A percentile compares a stretch with the other conserved stretches of the same genome.
phyloP scores from a whole-genome alignment of 2,329 filamentous ascomycete genomes.

The Emmonsiellopsis sp. region DNA sequence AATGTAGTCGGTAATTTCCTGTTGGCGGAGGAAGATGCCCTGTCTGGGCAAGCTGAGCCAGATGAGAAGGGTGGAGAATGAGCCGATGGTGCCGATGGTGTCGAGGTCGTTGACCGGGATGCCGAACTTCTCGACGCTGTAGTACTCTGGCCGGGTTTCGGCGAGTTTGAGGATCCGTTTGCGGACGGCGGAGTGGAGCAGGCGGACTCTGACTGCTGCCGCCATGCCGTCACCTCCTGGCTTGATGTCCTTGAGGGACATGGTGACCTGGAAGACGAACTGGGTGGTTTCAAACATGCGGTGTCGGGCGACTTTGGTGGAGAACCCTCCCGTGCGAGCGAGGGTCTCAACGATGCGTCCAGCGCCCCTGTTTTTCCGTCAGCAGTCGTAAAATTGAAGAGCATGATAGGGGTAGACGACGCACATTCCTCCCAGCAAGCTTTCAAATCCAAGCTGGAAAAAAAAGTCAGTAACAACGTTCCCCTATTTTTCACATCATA shows the following conservation, averaged over 20 bases:
- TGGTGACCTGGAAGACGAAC: slow-evolving; percentile 63
- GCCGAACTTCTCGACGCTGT: slow-evolving; percentile 49
- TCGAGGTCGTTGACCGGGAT: slow-evolving; percentile 70
- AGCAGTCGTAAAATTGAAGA: not conserved
- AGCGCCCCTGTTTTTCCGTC: slow-evolving; percentile 44
- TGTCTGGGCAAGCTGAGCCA: slow-evolving; percentile 64
- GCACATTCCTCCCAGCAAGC: not conserved
- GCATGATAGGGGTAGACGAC: not conserved
- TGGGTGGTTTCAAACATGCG: slow-evolving; percentile 66
- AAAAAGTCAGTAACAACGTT: not conserved
- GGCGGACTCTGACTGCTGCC: slow-evolving; percentile 57
- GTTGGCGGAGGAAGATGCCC: slow-evolving; percentile 54
- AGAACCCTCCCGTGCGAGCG: slow-evolving; percentile 65
- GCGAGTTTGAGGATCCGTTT: slow-evolving; percentile 55
- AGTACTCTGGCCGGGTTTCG: slow-evolving; percentile 51
- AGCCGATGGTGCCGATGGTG: slow-evolving; percentile 60
- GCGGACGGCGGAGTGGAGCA: slow-evolving; percentile 61
- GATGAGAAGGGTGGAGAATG: slow-evolving; percentile 60
- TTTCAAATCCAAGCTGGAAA: not conserved
- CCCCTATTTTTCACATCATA: not conserved
- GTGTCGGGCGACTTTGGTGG: slow-evolving; percentile 55
- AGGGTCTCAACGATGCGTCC: slow-evolving; percentile 65
- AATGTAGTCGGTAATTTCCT: slow-evolving; percentile 61
- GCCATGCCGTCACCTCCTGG: slow-evolving; percentile 59
- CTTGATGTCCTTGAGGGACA: slow-evolving; percentile 54